Evolutionary conservation across 2,329 filamentous ascomycete genomes (phyloP).

Genomic region (Pseudocercospora pini-densiflorae): DNA sequence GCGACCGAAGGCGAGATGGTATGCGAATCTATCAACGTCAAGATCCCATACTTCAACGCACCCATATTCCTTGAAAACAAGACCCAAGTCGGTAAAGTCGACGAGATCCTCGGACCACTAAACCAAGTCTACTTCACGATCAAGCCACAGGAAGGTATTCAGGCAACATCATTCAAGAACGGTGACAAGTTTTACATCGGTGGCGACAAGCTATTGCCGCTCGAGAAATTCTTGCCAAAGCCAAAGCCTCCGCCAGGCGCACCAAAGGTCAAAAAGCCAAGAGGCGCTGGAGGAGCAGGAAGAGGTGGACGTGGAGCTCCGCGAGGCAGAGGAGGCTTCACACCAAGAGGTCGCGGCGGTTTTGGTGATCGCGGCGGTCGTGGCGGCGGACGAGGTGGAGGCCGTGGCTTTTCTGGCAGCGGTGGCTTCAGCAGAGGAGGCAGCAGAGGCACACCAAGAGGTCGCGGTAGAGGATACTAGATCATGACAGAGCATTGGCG

Average conservation of each 20-base stretch:
- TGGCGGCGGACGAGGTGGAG: constrained; percentile 20
- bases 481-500: constrained; percentile 12
- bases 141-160: constrained; percentile 95
- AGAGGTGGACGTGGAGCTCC: constrained; percentile 55
- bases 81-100: constrained; percentile 85
- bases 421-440: constrained; percentile 24
- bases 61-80: constrained; percentile 99
- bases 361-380: constrained; percentile 46
- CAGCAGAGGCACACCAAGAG: constrained; percentile 36
- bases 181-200: constrained; percentile 96
- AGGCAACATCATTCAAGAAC: constrained; percentile 89
- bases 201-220: constrained; percentile 86
- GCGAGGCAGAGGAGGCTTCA: constrained; percentile 59
- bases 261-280: constrained; percentile 70
- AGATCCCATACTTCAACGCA: constrained; percentile 99
- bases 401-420: constrained; percentile 22
- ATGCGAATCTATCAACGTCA: constrained; percentile 91
- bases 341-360: constrained; percentile 49
- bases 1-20: constrained; percentile 97
- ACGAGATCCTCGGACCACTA: constrained; percentile 96
- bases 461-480: constrained; percentile 44
- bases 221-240: constrained; percentile 96
- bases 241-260: constrained; percentile 74
- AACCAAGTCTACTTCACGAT: constrained; percentile 99
- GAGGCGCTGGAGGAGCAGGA: constrained; percentile 57